Evolutionary conservation across 768 basidiomycete genomes (phyloP).

Genomic region (Mrakia gelida): DNA sequence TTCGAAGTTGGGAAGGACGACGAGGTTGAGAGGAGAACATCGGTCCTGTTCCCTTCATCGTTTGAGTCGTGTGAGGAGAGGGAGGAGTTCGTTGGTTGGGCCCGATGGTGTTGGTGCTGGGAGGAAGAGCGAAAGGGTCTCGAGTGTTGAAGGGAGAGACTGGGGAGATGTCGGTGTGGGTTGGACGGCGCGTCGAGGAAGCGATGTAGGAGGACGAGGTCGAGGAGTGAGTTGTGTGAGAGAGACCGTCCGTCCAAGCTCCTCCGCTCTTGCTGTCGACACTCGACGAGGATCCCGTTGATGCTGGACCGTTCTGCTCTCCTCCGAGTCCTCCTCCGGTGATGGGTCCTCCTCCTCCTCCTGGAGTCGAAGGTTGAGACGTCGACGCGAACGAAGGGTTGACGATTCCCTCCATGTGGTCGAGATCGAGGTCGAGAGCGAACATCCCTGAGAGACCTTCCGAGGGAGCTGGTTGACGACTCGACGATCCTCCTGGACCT

Average conservation of each 20-base stretch:
- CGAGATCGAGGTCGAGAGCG: conserved; percentile 63
- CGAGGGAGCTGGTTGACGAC: not conserved
- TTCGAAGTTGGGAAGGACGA: conserved; percentile 43
- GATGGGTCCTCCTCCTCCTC: conserved; percentile 7
- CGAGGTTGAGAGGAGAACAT: conserved; percentile 38
- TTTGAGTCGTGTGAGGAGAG: conserved; percentile 35
- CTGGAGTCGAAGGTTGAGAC: not conserved
- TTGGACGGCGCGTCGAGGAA: not conserved
- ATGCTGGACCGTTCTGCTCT: not conserved
- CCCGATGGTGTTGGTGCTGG: conserved; percentile 5
- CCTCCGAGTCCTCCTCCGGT: not conserved
- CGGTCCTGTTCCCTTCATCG: not conserved
- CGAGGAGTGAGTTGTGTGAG: not conserved
- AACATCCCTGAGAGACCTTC: conserved; percentile 37
- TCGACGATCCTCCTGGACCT: not conserved
- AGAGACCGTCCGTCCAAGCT: conserved; percentile 20
- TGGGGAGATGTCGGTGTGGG: conserved; percentile 14
- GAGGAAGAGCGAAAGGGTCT: conserved; percentile 13
- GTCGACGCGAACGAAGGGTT: conserved; percentile 45
- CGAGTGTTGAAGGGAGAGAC: conserved; percentile 19
- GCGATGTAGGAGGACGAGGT: not conserved
- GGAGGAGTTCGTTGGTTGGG: conserved; percentile 33
- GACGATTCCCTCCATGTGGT: conserved; percentile 78
- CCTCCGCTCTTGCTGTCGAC: conserved; percentile 27
- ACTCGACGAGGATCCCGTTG: conserved; percentile 17